A percentile compares a stretch with the other conserved stretches of the same genome.
These are phyloP conservation scores for Metarhizium rileyi DNA, from an alignment of 2,329 filamentous ascomycete species.

Conservation along the genomic window DNA sequence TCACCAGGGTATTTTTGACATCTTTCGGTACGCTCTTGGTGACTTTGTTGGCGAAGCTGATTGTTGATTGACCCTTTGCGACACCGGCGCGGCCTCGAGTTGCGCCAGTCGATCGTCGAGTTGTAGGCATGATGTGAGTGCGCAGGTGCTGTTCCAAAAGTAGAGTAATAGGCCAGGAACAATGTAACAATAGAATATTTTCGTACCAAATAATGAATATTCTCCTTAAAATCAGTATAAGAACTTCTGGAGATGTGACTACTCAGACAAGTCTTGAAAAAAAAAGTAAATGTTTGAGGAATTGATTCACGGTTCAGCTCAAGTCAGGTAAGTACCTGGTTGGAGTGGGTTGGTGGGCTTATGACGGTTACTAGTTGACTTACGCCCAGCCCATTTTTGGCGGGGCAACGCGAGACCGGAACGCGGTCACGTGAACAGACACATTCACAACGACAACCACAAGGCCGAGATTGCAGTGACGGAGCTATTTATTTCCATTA, in stretches of 20 bases:
- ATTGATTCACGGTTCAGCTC: not conserved
- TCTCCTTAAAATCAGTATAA: too few relatives aligned
- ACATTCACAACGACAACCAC: not conserved
- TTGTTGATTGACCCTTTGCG: constrained; percentile 41
- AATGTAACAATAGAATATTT: not conserved
- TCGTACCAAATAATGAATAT: not conserved
- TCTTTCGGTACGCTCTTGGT: constrained; percentile 43
- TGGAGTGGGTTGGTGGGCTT: not conserved
- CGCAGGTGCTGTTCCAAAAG: not conserved
- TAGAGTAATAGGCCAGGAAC: not conserved
- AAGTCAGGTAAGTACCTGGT: not conserved
- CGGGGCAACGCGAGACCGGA: constrained; percentile 45
- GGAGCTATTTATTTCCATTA: not conserved
- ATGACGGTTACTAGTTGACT: not conserved
- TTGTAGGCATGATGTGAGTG: constrained; percentile 33
- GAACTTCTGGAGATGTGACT: not conserved
- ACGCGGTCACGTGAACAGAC: constrained; percentile 39
- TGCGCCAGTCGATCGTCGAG: constrained; percentile 36
- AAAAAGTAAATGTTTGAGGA: constrained; percentile 1
- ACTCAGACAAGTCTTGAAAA: not conserved
- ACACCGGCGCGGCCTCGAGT: constrained; percentile 24
- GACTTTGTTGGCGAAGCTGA: constrained; percentile 48
- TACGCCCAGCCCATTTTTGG: constrained; percentile 26
- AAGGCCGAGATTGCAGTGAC: not conserved
- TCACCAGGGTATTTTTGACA: constrained; percentile 32